Evolutionary conservation across 2,329 filamentous ascomycete species (phyloP).

Genomic region (Sporothrix humicola): DNA sequence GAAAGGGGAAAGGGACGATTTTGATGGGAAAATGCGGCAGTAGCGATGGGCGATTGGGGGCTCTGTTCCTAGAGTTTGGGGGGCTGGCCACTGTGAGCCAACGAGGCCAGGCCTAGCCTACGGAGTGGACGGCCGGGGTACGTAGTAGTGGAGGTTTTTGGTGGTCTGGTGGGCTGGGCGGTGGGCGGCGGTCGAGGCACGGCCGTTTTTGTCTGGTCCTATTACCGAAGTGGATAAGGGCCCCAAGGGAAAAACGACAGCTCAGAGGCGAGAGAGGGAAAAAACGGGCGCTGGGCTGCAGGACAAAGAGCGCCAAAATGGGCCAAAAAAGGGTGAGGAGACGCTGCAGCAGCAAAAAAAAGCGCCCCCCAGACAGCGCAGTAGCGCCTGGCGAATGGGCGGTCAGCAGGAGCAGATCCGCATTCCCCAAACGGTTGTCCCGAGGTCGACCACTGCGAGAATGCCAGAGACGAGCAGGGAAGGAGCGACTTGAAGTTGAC

Average conservation of each 20-base stretch:
- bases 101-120: neutral
- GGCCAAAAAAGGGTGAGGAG: neutral
- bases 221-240: conserved; percentile 23
- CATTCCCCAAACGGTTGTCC: conserved; percentile 25
- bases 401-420: conserved; percentile 21
- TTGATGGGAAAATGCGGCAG: conserved; percentile 12
- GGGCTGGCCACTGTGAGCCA: neutral
- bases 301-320: conserved; percentile 19
- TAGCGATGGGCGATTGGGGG: conserved; percentile 12
- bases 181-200: conserved; percentile 20
- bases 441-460: conserved; percentile 27
- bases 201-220: conserved; percentile 13
- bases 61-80: neutral
- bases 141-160: conserved; percentile 14
- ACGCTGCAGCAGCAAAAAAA: conserved; percentile 14
- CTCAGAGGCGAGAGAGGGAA: neutral
- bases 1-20: conserved; percentile 11
- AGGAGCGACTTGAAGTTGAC: conserved; percentile 7
- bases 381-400: conserved; percentile 24
- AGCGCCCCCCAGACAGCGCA: neutral
- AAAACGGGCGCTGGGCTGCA: conserved; percentile 19
- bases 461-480: conserved; percentile 15
- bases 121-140: conserved; percentile 11
- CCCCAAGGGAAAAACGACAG: neutral
- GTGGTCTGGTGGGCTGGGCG: conserved; percentile 5